Percentiles rank a stretch among this genome's conserved stretches.
These are phyloP conservation scores for Schwanniomyces yamadae DNA, from an alignment of 805 yeast genomes.

Conservation along the genomic window DNA sequence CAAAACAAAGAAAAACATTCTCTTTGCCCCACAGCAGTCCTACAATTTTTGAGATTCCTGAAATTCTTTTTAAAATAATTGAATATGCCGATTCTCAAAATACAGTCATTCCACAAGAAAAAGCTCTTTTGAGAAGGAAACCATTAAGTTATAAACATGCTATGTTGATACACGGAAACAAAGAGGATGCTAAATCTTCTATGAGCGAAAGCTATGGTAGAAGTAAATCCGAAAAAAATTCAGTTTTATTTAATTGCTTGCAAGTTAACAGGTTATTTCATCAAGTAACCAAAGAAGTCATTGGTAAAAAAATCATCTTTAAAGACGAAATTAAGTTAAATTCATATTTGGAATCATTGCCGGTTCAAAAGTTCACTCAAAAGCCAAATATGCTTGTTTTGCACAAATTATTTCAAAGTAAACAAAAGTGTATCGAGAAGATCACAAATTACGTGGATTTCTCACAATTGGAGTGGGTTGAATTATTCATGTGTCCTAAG, in stretches of 20 bases:
- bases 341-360: slow-evolving; percentile 31
- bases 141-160: slow-evolving; percentile 74
- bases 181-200: slow-evolving; percentile 43
- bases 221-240: slow-evolving; percentile 4
- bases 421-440: slow-evolving; percentile 53
- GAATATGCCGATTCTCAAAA: slow-evolving; percentile 55
- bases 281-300: slow-evolving; percentile 50
- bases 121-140: slow-evolving; percentile 57
- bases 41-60: slow-evolving; percentile 72
- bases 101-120: slow-evolving; percentile 59
- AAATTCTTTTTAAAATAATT: slow-evolving; percentile 62
- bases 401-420: slow-evolving; percentile 59
- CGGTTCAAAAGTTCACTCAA: slow-evolving; percentile 26
- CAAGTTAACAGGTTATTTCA: slow-evolving; percentile 70
- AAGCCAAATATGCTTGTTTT: slow-evolving; percentile 54
- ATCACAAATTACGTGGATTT: slow-evolving; percentile 43
- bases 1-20: slow-evolving; percentile 1
- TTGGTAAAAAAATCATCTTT: slow-evolving; percentile 58
- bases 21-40: no score
- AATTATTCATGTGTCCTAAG: slow-evolving; percentile 79
- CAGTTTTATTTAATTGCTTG: slow-evolving; percentile 55
- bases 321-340: slow-evolving; percentile 46
- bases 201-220: slow-evolving; percentile 30
- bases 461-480: slow-evolving; percentile 61
- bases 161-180: slow-evolving; percentile 58